phyloP scores from a whole-genome alignment of 1,284 basidiomycete species.

The Cutaneotrichosporon cyanovorans region DNA sequence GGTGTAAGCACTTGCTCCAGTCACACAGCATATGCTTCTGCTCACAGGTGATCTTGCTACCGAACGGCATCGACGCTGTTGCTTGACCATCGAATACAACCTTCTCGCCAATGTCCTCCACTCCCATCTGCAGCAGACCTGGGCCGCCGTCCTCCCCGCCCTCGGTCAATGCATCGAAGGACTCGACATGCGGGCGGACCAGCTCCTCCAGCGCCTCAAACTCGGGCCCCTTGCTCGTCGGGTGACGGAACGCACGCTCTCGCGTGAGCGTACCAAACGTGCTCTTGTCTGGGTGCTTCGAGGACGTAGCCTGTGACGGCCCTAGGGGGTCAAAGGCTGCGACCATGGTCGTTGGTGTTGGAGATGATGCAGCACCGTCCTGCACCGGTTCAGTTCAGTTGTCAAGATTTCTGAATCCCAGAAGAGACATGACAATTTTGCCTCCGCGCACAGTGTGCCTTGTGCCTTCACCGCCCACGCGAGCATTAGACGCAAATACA shows the following conservation, averaged over 20 bases:
- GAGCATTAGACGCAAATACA: too few relatives aligned
- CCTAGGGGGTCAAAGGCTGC: slow-evolving; percentile 37
- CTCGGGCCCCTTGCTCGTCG: slow-evolving; percentile 61
- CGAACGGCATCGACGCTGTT: slow-evolving; percentile 57
- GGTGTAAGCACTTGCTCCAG: too few relatives aligned
- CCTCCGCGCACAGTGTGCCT: slow-evolving; percentile 3
- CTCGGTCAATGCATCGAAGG: slow-evolving; percentile 92
- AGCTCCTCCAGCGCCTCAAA: slow-evolving; percentile 86
- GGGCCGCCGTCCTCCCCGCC: slow-evolving; percentile 67
- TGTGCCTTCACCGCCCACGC: background rate
- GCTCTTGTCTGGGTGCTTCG: slow-evolving; percentile 24
- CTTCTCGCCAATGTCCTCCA: slow-evolving; percentile 79
- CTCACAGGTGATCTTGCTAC: slow-evolving; percentile 74
- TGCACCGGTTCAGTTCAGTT: background rate
- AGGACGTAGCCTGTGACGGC: slow-evolving; percentile 30
- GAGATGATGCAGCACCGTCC: background rate
- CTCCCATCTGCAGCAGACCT: slow-evolving; percentile 70
- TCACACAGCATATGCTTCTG: background rate
- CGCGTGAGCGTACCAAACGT: slow-evolving; percentile 77
- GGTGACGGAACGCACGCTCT: slow-evolving; percentile 73
- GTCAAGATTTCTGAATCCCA: slow-evolving; percentile 13
- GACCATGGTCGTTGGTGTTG: slow-evolving; percentile 12
- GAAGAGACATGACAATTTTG: slow-evolving; percentile 6
- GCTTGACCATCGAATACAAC: slow-evolving; percentile 85
- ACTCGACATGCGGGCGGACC: slow-evolving; percentile 87